Evolutionary conservation across 495 filamentous ascomycete species (phyloP).

Genomic region (Astrocystis sublimbata): DNA sequence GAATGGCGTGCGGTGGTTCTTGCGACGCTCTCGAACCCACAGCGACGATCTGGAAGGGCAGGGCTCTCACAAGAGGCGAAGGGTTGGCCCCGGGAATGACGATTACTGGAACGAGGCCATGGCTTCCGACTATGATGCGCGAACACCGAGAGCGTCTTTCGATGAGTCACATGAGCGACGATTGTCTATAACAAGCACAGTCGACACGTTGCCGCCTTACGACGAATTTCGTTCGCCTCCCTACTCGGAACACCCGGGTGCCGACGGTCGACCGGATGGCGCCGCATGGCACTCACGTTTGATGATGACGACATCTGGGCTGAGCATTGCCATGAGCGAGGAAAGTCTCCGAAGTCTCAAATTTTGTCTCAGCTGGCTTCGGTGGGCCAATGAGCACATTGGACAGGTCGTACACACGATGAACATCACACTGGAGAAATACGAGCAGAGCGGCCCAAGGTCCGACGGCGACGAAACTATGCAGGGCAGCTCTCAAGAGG

Average conservation of each 20-base stretch:
- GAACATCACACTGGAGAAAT: constrained; percentile 70
- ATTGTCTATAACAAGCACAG: constrained; percentile 48
- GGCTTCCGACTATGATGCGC: constrained; percentile 32
- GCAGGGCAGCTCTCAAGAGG: constrained; percentile 20
- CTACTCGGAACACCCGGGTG: constrained; percentile 56
- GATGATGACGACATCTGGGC: constrained; percentile 77
- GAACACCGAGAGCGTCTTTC: constrained; percentile 29
- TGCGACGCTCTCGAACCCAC: constrained; percentile 48
- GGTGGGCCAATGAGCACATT: constrained; percentile 74
- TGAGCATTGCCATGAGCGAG: constrained; percentile 85
- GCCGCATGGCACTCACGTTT: constrained; percentile 74
- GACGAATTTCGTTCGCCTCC: constrained; percentile 71
- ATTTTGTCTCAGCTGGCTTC: constrained; percentile 75
- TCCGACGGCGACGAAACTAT: constrained; percentile 24
- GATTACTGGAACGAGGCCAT: constrained; percentile 33
- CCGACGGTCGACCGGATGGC: constrained; percentile 27
- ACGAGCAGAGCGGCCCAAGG: constrained; percentile 53
- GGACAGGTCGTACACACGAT: constrained; percentile 67
- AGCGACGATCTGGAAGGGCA: constrained; percentile 46
- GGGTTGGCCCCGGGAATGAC: constrained; percentile 48
- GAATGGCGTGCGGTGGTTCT: constrained; percentile 74
- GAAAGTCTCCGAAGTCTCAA: constrained; percentile 74
- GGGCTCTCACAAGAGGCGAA: constrained; percentile 64
- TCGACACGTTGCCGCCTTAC: constrained; percentile 76
- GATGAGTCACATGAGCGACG: constrained; percentile 40